Evolutionary conservation across 2,329 filamentous ascomycete species (phyloP).

Genomic region (Microascus cirrosus): DNA sequence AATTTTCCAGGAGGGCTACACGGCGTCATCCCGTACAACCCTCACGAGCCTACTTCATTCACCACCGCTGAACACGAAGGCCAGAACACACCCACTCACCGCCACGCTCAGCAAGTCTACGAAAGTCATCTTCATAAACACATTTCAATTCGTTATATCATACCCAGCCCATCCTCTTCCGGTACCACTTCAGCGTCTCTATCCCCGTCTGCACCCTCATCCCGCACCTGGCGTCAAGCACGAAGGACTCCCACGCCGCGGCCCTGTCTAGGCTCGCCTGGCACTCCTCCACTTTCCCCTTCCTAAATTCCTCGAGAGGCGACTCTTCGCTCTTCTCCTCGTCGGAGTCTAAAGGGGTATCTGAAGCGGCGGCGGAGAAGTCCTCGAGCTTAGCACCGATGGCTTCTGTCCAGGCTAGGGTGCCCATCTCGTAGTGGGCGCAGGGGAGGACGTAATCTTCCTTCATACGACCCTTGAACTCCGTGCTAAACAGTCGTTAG

Average conservation of each 20-base stretch:
- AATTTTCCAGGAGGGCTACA: too few species aligned
- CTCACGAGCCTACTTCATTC: too few species aligned
- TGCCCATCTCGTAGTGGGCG: conserved; percentile 79
- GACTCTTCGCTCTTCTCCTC: conserved; percentile 11
- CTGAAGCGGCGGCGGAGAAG: neutral
- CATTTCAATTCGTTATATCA: neutral
- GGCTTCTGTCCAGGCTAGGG: conserved; percentile 65
- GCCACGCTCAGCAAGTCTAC: too few species aligned
- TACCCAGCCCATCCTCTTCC: conserved; percentile 26
- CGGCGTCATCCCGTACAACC: too few species aligned
- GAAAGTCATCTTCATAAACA: too few species aligned
- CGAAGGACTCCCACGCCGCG: conserved; percentile 58
- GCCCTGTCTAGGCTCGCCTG: conserved; percentile 55
- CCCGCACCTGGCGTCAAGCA: conserved; percentile 64
- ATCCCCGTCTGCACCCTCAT: conserved; percentile 61
- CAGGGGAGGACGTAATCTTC: conserved; percentile 65
- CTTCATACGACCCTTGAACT: conserved; percentile 47
- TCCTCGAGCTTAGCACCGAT: conserved; percentile 18
- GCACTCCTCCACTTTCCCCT: conserved; percentile 46
- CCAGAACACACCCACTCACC: too few species aligned
- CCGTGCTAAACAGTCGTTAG: conserved; percentile 20
- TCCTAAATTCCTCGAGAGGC: conserved; percentile 22
- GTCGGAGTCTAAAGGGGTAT: neutral
- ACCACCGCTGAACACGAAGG: too few species aligned
- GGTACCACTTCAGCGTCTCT: conserved; percentile 51